phyloP scores from a whole-genome alignment of 306 rosid genomes.

The Gynostemma pentaphyllum region DNA sequence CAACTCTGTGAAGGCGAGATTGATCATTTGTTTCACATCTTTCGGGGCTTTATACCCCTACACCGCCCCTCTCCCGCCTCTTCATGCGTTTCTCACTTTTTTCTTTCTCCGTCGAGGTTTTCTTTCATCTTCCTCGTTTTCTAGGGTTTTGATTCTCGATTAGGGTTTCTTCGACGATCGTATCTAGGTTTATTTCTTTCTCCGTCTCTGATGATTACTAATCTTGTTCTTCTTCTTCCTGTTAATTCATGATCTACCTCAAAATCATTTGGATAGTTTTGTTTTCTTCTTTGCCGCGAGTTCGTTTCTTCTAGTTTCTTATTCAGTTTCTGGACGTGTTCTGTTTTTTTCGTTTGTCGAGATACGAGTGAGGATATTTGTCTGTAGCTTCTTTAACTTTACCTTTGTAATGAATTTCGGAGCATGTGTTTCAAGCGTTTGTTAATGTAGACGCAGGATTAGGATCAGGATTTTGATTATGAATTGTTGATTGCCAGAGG shows the following conservation, averaged over 20 bases:
- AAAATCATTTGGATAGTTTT: not conserved
- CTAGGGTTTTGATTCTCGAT: not conserved
- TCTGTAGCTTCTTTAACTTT: not conserved
- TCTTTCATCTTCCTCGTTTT: not conserved
- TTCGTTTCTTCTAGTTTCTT: not conserved
- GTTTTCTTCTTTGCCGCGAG: not conserved
- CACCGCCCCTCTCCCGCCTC: not conserved
- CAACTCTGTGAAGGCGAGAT: not conserved
- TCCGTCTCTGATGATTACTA: not conserved
- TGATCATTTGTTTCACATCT: not conserved
- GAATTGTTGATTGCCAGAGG: not conserved
- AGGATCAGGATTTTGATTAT: not conserved
- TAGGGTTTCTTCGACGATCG: slow-evolving; percentile 6
- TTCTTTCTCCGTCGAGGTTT: not conserved
- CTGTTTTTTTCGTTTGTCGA: not conserved
- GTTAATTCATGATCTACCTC: not conserved
- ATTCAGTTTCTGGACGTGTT: not conserved
- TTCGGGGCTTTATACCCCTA: not conserved
- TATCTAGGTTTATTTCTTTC: not conserved
- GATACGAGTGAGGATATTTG: not conserved
- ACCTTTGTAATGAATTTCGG: not conserved
- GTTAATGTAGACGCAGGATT: slow-evolving; percentile 1
- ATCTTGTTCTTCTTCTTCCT: not conserved
- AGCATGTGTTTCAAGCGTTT: not conserved
- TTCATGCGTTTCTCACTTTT: not conserved